Conservation (phyloP, 371 early-diverging fungal species). For the Rhizopus stolonifer region DNA sequence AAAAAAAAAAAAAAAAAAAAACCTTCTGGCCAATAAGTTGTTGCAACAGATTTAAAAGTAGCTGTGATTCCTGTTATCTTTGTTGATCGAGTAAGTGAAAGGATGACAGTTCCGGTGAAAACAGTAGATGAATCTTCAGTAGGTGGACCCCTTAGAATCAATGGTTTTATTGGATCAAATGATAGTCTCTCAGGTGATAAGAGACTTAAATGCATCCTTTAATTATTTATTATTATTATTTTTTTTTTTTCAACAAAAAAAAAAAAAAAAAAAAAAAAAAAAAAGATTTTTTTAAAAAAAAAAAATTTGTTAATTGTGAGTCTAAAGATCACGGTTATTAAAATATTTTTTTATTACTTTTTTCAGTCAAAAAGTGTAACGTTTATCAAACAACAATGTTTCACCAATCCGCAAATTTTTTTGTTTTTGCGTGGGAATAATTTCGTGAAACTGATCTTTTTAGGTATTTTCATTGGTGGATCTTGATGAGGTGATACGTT, state of each 20-base stretch:
- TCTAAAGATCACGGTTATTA: neutral
- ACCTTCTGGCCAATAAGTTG: slow-evolving; percentile 55
- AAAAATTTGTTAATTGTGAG: neutral
- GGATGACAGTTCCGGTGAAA: slow-evolving; percentile 39
- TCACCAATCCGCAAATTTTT: neutral
- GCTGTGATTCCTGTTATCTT: slow-evolving; percentile 37
- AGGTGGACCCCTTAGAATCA: slow-evolving; percentile 43
- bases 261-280: neutral
- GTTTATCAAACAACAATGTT: neutral
- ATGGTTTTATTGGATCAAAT: slow-evolving; percentile 48
- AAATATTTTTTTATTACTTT: neutral
- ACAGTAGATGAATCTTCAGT: slow-evolving; percentile 36
- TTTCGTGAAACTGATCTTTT: neutral
- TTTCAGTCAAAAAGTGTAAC: neutral
- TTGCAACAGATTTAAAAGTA: slow-evolving; percentile 34
- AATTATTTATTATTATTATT: neutral
- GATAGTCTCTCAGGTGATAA: slow-evolving; percentile 36
- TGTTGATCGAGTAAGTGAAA: slow-evolving; percentile 33
- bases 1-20: neutral
- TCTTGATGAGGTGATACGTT: too few species aligned
- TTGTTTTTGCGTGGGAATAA: neutral
- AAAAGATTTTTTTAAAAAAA: neutral
- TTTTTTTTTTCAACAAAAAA: neutral
- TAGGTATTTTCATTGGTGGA: neutral
- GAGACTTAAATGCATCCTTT: slow-evolving; percentile 26